These are phyloP conservation scores for Sarcomyxa edulis DNA, from an alignment of 768 basidiomycete genomes.

Conservation along the genomic window DNA sequence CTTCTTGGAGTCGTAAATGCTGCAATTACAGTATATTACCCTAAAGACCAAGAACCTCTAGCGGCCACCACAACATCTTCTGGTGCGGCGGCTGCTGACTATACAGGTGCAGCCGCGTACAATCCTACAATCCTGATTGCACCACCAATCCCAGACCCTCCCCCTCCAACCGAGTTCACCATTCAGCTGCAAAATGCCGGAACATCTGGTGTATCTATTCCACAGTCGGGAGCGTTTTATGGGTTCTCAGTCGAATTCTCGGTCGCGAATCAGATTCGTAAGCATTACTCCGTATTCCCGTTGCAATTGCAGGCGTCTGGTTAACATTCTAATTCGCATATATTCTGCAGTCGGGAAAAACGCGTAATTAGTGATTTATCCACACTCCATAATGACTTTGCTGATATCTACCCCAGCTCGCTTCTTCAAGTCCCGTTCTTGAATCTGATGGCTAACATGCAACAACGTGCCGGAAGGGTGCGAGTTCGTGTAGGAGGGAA, in stretches of 20 bases:
- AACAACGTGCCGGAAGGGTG: constrained; percentile 55
- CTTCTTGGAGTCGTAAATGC: too few species aligned
- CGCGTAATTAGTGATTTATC: constrained; percentile 17
- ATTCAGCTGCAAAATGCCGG: constrained; percentile 35
- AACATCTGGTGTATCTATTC: constrained; percentile 28
- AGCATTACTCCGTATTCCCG: constrained; percentile 18
- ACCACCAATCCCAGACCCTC: constrained; percentile 45
- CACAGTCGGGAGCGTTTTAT: constrained; percentile 37
- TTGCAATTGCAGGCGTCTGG: not conserved
- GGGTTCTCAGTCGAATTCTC: constrained; percentile 62
- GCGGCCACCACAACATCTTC: constrained; percentile 15
- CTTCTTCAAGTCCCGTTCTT: constrained; percentile 9
- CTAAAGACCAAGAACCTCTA: constrained; percentile 22
- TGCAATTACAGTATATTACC: constrained; percentile 33
- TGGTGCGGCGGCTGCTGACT: constrained; percentile 31
- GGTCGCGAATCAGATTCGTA: constrained; percentile 46
- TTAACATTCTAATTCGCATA: not conserved
- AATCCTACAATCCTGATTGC: constrained; percentile 44
- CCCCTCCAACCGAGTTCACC: constrained; percentile 36
- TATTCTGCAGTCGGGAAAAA: constrained; percentile 27
- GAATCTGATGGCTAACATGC: constrained; percentile 73
- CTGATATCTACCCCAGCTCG: not conserved
- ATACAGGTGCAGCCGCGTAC: constrained; percentile 50
- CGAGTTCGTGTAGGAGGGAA: constrained; percentile 76
- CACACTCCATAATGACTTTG: not conserved